Base-by-base conservation (phyloP, 148 eudicot species). In the Chenopodium formosanum region DNA sequence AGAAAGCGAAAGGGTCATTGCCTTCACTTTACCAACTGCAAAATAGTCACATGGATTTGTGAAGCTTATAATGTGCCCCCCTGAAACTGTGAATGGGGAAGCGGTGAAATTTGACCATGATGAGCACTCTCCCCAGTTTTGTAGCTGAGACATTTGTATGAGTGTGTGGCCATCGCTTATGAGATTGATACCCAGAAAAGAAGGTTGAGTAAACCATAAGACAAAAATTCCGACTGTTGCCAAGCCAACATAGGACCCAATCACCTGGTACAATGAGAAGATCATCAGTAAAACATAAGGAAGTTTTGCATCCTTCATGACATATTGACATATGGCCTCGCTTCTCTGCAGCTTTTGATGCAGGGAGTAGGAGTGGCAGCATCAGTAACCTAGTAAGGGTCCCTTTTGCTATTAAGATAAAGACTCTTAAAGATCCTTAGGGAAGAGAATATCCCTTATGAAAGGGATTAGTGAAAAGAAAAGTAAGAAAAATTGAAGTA, bases 1-100 rank as follows among this genome's bases (percentile, higher is more conserved):
- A 4, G 97, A 95, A 14, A 95, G 97, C 13, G 98, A 95, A 37
- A 95, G 88, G 9, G 97, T 95, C 93, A 88, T 88, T 22, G 98
- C 94, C 88, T 95, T 95, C 76, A 92, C 92, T 90, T 92, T 95
- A 0, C 97, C 94, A 25, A 64, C 78, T 3, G 93, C 70, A 72
- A 95, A 95, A 79, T 95, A 93, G 68, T 93, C 97, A 22, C 97
- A 95, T 48, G 98, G 92, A 74, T 93, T 80, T 50, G 92, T 78
- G 80, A 91, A 92, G 20, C 86, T 80, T 69, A 93, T 86, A n/a
- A 79, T 64, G 27, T 82, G 90, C 19, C 92, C 91, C 34, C 94
- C 95, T 14, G 76, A 78, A 19, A 91, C 88, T 40, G 88, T 86
- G 88, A 92, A 95, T 65, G 98, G 91, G 75, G 88, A 79, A 40